Evolutionary conservation across 768 basidiomycete species (phyloP), one percentile per base, ranked within the genome.

Genomic region (Suillus spraguei): DNA sequence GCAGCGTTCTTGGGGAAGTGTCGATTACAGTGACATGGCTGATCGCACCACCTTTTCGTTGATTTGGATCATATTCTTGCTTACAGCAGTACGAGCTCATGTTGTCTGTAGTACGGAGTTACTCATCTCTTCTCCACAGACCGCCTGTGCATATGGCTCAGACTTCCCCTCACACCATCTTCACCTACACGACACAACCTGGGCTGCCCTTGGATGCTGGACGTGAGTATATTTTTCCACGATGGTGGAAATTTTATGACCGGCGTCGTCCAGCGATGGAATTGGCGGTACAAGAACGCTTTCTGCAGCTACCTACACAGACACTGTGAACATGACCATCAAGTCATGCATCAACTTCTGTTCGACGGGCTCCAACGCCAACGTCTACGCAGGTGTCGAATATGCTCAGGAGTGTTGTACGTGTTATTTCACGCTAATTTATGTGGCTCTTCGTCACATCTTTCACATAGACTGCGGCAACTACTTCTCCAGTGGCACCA

Each of bases 301-400:
- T 49, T 74, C 77, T 7, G 83, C 80, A 16, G 76, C 82, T 1
- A 73, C 78, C 4, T 85, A 77, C 64, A 74, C 79, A 16, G 79
- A 80, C 67, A 73, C 81, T 17, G 77, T 73, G 6, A 76, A 74
- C 28, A 91, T 92, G 87, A 92, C 91, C 4, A 80, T 86, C 35
- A 87, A 83, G 67, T 70, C 71, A 17, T 85, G 83, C 67, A 73
- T 84, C 65, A 70, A 38, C 60, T 84, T 77, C 66, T 85, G 83
- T 52, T 74, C 72, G 10, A 72, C 74, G 17, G 74, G 70, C 1
- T 28, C 61, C 22, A 74, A 75, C 47, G 39, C 74, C 6, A 90
- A 79, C 70, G 74, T 87, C 63, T 91, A 84, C 66, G 89, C 91
- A 20, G 92, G 92, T 16, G 81, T 86, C 20, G 91, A 92, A 74